These are phyloP conservation scores for Brassica incana DNA, from an alignment of 345 rosid genomes.

Conservation along the genomic window DNA sequence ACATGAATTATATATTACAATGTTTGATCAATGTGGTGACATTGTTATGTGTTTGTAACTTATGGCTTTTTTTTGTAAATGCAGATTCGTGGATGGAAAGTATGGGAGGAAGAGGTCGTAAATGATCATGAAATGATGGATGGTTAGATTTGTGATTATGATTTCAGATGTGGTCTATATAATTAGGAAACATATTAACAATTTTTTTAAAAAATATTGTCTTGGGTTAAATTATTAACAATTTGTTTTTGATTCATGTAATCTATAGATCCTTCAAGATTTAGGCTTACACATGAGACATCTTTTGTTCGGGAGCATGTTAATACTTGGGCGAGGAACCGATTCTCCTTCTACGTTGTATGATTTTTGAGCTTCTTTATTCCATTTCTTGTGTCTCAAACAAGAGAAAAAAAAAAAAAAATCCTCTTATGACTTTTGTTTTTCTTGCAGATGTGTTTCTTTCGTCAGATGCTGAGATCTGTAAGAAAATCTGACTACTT, in stretches of 20 bases:
- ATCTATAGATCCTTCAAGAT: constrained; percentile 65
- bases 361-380: constrained; percentile 2
- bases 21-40: background rate
- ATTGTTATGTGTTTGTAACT: background rate
- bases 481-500: constrained; percentile 75
- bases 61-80: background rate
- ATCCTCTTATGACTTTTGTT: background rate
- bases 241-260: background rate
- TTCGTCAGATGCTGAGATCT: constrained; percentile 76
- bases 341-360: constrained; percentile 67
- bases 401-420: background rate
- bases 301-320: constrained; percentile 83
- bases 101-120: constrained; percentile 62
- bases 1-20: constrained; percentile 10
- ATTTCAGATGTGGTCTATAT: background rate
- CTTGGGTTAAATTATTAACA: background rate
- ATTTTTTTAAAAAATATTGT: background rate
- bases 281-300: constrained; percentile 90
- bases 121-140: constrained; percentile 42
- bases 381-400: background rate
- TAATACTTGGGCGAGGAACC: constrained; percentile 53
- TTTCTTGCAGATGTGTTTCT: constrained; percentile 68
- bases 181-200: background rate
- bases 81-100: constrained; percentile 93
- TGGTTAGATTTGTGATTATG: constrained; percentile 22